phyloP scores from a whole-genome alignment of 176 grass and related monocot species.

The Oryza brachyantha region DNA sequence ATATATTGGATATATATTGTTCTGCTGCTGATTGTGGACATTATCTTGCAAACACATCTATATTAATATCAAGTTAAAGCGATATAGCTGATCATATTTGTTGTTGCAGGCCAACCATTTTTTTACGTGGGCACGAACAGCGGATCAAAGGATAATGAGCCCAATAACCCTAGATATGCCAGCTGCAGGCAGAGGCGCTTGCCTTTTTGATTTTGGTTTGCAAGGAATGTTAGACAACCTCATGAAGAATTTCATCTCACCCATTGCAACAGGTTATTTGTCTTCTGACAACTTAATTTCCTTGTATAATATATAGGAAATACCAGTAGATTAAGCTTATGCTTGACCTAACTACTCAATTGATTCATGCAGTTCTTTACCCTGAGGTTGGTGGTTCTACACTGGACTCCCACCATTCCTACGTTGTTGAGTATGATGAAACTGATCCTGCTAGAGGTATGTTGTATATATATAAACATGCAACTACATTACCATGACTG shows the following conservation, averaged over 20 bases:
- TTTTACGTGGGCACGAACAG: conserved; percentile 45
- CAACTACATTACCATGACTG: not conserved
- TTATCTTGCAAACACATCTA: too few species aligned
- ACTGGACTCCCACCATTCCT: conserved; percentile 52
- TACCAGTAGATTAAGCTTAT: not conserved
- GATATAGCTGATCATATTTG: not conserved
- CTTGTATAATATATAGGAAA: not conserved
- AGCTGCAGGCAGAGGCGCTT: conserved; percentile 2
- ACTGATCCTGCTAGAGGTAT: conserved; percentile 36
- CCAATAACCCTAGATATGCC: conserved; percentile 44
- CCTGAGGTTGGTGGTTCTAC: conserved; percentile 50
- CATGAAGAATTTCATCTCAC: conserved; percentile 67
- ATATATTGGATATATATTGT: not conserved
- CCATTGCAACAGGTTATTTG: conserved; percentile 48
- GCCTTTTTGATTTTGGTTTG: conserved; percentile 53
- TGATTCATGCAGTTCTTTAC: conserved; percentile 47
- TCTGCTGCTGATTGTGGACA: not conserved
- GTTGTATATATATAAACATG: not conserved
- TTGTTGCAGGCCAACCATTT: conserved; percentile 53
- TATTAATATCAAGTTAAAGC: not conserved
- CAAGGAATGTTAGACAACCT: conserved; percentile 58
- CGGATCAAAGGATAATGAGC: conserved; percentile 41
- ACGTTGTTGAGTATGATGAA: conserved; percentile 53
- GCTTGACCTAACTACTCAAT: not conserved
- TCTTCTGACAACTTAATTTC: not conserved